These are phyloP conservation scores for Lavandula angustifolia DNA, from an alignment of 257 asterid genomes.

Conservation along the genomic window DNA sequence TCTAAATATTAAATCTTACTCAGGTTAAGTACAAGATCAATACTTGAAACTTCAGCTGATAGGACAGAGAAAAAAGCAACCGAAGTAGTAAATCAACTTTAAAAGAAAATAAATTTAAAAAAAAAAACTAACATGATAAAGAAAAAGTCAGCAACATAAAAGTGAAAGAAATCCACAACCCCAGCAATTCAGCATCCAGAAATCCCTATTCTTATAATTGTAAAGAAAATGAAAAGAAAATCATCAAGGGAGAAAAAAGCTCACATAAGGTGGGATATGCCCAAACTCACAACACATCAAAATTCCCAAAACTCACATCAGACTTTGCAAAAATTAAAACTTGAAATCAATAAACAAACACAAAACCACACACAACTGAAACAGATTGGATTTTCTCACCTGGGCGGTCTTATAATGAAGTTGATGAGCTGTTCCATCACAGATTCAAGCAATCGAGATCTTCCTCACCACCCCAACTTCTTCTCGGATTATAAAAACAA, in stretches of 20 bases:
- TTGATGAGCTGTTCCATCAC: conserved; percentile 93
- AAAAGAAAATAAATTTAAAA: background rate
- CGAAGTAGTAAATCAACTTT: background rate
- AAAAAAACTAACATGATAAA: background rate
- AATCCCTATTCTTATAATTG: conserved; percentile 1
- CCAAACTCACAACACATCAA: conserved; percentile 26
- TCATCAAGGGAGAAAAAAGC: background rate
- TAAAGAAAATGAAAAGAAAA: conserved; percentile 15
- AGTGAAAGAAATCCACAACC: conserved; percentile 4
- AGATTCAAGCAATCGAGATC: conserved; percentile 55
- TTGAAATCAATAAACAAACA: conserved; percentile 24
- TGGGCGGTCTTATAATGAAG: conserved; percentile 97
- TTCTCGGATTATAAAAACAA: conserved; percentile 7
- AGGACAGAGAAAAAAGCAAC: background rate
- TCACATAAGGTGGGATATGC: background rate
- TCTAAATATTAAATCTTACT: conserved; percentile 13
- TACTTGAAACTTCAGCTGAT: conserved; percentile 15
- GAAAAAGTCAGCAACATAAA: background rate
- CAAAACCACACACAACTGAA: background rate
- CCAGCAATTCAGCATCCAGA: conserved; percentile 17
- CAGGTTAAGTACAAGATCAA: conserved; percentile 28
- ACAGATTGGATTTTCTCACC: conserved; percentile 43
- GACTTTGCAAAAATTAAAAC: conserved; percentile 38
- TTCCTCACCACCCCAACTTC: conserved; percentile 33
- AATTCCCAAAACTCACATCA: conserved; percentile 34